Evolutionary conservation across 305 asterid genomes (phyloP), one percentile per base, ranked within the genome.

Genomic region (Solanum chacoense): DNA sequence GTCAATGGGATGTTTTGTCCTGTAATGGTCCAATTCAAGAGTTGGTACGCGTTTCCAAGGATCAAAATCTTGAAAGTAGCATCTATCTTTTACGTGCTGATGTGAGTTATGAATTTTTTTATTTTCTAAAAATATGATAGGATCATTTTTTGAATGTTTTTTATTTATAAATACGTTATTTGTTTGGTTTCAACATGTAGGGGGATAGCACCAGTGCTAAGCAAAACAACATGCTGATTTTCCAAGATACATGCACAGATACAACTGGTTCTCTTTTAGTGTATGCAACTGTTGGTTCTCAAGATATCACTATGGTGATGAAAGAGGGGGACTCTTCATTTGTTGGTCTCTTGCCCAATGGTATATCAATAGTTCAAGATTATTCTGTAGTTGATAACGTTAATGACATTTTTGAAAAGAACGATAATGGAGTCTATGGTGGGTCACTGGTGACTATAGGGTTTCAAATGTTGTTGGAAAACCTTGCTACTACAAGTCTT

Each of bases 371-470:
- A n/a, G 73, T 65, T n/a, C 89, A 91, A 1, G 88, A 90, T 12
- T 88, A 91, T 1, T 42, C 81, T 55, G 87, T 83, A 32, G 89
- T 89, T 5, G 74, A 67, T 31, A 73, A 85, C 22, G 12, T 2
- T 14, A 75, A 55, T n/a, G 93, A 87, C 69, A 20, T 55, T 20
- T 59, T 59, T 9, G 6, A 31, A 4, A 77, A 88, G 36, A 89
- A 88, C 18, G 87, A 78, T 8, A 69, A 73, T 67, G 84, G 72
- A 50, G 24, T 36, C 13, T 11, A 63, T 45, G 74, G 42, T 5
- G 97, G 98, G 28, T 95, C 97, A 26, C 59, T 96, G 79, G 94
- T 96, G 87, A 95, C 96, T 0, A 89, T 94, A 1, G 97, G 97
- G 55, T 94, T 95, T 89, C 99, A 95, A 88, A 94, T 95, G 40